Base-by-base conservation (phyloP, 768 basidiomycete species). In the Boletus rubroflammeus region DNA sequence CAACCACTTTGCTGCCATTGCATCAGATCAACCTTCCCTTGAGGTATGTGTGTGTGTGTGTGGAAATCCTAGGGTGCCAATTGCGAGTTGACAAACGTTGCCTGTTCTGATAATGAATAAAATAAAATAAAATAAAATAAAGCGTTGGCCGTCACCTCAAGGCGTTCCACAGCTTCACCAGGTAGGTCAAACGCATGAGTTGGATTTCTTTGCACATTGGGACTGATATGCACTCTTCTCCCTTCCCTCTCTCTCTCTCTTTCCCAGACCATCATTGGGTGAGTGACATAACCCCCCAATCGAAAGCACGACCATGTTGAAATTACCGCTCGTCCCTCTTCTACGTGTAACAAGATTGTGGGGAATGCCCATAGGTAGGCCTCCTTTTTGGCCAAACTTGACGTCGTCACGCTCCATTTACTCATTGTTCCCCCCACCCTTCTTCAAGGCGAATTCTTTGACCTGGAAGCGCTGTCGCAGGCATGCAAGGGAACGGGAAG, bases 341-440 rank as follows among this genome's bases (percentile, higher is more conserved):
- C 31, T n/a, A 13, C n/a, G 11, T 26, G 10, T 34, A n/a, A 41
- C 42, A 42, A 58, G 85, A 6, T 68, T 86, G 14, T 87, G 84
- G 81, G 86, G 86, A 5, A 86, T 88, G 84, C 85, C 85, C 26
- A 82, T 88, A 48, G 86, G 85, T 80, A 54, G 42, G 74, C 42
- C 47, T 41, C 41, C 3, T 10, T 17, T 3, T n/a, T 5, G 35
- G 5, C 25, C 8, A 8, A 7, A 15, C 6, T 21, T 6, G 31
- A 4, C 8, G 25, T 5, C 7, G 2, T 35, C n/a, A 13, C 43
- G 15, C 25, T 13, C 7, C 28, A 3, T 25, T 21, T 11, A 29
- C 39, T 50, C 36, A 43, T 47, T 35, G n/a, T 17, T 17, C 23
- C 8, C 42, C 5, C 21, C 23, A 2, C 23, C 23, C 4, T 25